A percentile compares a stretch with the other conserved stretches of the same genome.
These are phyloP conservation scores for Penicillium rolfsii DNA, from an alignment of 2,329 filamentous ascomycete species.

Conservation along the genomic window DNA sequence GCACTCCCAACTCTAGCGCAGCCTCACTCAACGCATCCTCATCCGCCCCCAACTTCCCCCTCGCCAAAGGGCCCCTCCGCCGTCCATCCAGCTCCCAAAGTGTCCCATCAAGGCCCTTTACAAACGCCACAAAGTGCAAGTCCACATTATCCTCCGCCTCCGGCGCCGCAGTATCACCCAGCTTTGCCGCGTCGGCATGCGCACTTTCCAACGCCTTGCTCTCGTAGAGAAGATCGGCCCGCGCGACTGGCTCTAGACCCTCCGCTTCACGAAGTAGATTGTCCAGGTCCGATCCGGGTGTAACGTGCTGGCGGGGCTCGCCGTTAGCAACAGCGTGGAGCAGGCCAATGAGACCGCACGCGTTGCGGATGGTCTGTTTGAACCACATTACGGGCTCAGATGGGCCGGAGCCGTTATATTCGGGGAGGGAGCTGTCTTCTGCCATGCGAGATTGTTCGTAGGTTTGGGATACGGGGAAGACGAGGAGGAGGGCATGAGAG, in stretches of 20 bases:
- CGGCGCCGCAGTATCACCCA: constrained; percentile 79
- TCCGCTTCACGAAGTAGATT: constrained; percentile 71
- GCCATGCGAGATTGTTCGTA: constrained; percentile 76
- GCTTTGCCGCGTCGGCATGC: constrained; percentile 74
- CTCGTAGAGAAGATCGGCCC: constrained; percentile 76
- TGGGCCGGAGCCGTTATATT: constrained; percentile 70
- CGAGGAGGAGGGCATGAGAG: constrained; percentile 83
- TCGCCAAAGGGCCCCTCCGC: constrained; percentile 72
- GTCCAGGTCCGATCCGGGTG: constrained; percentile 51
- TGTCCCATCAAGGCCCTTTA: constrained; percentile 70
- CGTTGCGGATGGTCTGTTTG: constrained; percentile 90
- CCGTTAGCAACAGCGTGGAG: constrained; percentile 84
- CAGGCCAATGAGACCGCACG: constrained; percentile 87
- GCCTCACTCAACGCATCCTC: constrained; percentile 77
- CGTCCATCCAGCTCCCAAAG: constrained; percentile 82
- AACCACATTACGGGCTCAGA: constrained; percentile 87
- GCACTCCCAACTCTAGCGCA: constrained; percentile 72
- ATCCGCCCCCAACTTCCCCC: constrained; percentile 60
- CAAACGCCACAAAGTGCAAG: constrained; percentile 94
- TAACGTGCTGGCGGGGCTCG: constrained; percentile 64
- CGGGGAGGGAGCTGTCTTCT: constrained; percentile 68
- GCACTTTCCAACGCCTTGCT: constrained; percentile 75
- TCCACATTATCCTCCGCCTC: constrained; percentile 80
- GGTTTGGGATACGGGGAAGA: constrained; percentile 79
- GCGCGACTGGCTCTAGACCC: constrained; percentile 65